Base-by-base conservation (phyloP, 2,329 filamentous ascomycete genomes). In the Byssothecium circinans region DNA sequence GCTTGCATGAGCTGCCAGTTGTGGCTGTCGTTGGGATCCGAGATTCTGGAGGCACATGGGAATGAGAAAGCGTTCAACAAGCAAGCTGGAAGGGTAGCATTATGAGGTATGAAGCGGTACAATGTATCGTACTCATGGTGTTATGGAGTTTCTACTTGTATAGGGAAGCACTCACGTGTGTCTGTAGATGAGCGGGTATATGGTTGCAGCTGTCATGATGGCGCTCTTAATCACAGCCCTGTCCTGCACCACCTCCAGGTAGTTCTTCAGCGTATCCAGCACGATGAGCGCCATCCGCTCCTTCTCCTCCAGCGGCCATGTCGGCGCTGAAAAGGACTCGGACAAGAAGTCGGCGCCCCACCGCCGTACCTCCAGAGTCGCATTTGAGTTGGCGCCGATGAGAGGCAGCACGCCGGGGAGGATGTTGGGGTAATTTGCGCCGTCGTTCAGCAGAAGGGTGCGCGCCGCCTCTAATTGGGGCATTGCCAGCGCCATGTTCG, bases 331-430 rank as follows among this genome's bases (percentile, higher is more conserved):
- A 74, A 99, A 97, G 2, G 91, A 91, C 76, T 99, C 94, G 47
- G 92, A 91, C 35, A 99, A 79, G 67, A 99, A 99, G 52, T 96
- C 91, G 54, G 91, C 87, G 20, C 92, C 94, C 94, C 94, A 99
- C 86, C 91, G 80, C 72, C 91, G 87, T 63, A 97, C 77, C 72
- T 95, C 89, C 47, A 96, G 74, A 52, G 56, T 62, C 36, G 68
- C 62, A 38, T 83, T 81, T 54, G 89, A 81, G 56, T 81, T 79
- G 19, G 27, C 40, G 51, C 86, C 85, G 71, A 96, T 88, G 63
- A 97, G 91, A 46, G 91, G 91, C n/a, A 97, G 77, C 54, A 97
- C 90, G 39, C 90, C 91, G 65, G 89, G 88, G 54, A 99, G 86
- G 68, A 99, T 92, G 71, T 89, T 89, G 41, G 87, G 85, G 72